These are phyloP conservation scores for Umbelopsis sp. DNA, from an alignment of 371 early-diverging fungal genomes.

Conservation along the genomic window DNA sequence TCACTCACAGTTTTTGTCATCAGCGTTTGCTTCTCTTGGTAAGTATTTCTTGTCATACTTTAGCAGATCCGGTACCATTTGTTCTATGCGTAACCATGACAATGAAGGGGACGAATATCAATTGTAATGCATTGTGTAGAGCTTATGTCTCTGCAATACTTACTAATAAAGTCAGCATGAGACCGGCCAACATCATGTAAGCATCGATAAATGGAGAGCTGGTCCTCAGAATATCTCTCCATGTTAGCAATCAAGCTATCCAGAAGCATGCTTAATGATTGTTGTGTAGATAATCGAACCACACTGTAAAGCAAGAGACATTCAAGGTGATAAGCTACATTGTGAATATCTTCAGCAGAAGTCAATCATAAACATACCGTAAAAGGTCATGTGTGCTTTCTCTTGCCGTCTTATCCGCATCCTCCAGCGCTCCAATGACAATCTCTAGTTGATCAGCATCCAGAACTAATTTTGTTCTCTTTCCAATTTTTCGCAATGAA, in stretches of 20 bases:
- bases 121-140: neutral
- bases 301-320: slow-evolving; percentile 34
- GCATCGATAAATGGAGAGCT: slow-evolving; percentile 67
- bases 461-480: slow-evolving; percentile 56
- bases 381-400: slow-evolving; percentile 70
- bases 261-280: slow-evolving; percentile 49
- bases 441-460: slow-evolving; percentile 79
- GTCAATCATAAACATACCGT: slow-evolving; percentile 42
- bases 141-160: slow-evolving; percentile 11
- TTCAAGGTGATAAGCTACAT: neutral
- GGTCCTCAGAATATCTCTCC: slow-evolving; percentile 70
- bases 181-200: slow-evolving; percentile 62
- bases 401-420: slow-evolving; percentile 68
- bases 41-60: slow-evolving; percentile 67
- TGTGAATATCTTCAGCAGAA: neutral
- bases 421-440: slow-evolving; percentile 76
- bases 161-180: slow-evolving; percentile 65
- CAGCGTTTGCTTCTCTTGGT: slow-evolving; percentile 69
- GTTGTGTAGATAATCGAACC: slow-evolving; percentile 40
- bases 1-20: slow-evolving; percentile 61
- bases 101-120: neutral
- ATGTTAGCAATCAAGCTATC: slow-evolving; percentile 62
- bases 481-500: slow-evolving; percentile 74
- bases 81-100: slow-evolving; percentile 19
- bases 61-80: slow-evolving; percentile 59